These are phyloP conservation scores for Didymella glomerata DNA, from an alignment of 2,329 filamentous ascomycete genomes.

Conservation along the genomic window DNA sequence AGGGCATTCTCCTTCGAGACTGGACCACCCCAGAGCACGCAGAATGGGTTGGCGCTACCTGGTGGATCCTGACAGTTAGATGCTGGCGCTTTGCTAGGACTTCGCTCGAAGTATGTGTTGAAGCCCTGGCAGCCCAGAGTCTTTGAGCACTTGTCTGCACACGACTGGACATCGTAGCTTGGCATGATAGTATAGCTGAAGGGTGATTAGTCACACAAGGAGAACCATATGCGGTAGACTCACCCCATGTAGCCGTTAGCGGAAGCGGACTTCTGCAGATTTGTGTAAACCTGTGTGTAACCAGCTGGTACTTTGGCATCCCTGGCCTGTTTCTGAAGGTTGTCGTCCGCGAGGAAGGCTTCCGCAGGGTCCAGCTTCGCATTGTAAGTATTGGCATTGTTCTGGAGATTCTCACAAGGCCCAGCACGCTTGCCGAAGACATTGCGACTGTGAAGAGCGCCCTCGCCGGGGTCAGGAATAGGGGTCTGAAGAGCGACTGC, in stretches of 20 bases:
- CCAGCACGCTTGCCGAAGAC: background rate
- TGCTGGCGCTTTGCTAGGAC: background rate
- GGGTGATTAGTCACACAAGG: too few species aligned
- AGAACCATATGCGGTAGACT: too few species aligned
- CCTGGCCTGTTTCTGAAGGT: background rate
- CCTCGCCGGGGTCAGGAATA: constrained; percentile 1
- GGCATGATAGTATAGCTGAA: constrained; percentile 7
- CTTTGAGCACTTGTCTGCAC: constrained; percentile 1
- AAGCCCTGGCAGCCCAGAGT: constrained; percentile 1
- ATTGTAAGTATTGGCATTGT: constrained; percentile 5
- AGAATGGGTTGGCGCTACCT: background rate
- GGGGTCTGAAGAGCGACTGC: constrained; percentile 1
- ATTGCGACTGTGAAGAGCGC: constrained; percentile 1
- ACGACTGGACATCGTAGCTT: constrained; percentile 2
- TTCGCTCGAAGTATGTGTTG: constrained; percentile 15
- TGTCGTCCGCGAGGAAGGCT: background rate
- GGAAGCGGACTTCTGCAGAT: background rate
- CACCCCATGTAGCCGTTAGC: constrained; percentile 12
- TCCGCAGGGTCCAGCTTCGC: constrained; percentile 5
- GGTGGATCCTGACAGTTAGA: background rate
- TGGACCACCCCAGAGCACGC: constrained; percentile 3
- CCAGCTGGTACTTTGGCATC: background rate
- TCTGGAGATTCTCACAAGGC: background rate
- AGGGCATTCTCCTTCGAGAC: background rate
- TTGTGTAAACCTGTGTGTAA: constrained; percentile 2